Percentiles rank a stretch among this genome's conserved stretches.
These are phyloP conservation scores for Chlamydomonas sp. DNA, from an alignment of 139 green algal genomes.

Conservation along the genomic window DNA sequence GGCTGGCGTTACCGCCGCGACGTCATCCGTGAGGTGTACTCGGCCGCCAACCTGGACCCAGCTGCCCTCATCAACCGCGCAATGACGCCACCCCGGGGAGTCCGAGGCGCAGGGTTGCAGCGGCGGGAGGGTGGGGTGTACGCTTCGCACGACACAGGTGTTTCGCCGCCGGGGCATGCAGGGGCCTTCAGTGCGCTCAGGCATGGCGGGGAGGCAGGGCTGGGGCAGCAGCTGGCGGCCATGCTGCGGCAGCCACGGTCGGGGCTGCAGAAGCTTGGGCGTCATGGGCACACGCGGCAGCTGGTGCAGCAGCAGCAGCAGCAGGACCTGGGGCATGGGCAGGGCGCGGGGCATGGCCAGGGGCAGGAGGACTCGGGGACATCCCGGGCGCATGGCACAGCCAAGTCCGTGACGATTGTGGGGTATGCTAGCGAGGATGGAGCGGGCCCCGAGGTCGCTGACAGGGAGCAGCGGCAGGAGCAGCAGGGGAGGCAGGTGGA, in stretches of 20 bases:
- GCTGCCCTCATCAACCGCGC: background rate
- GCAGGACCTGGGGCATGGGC: background rate
- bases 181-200: background rate
- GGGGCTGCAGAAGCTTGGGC: background rate
- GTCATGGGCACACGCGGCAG: background rate
- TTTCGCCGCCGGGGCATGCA: background rate
- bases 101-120: background rate
- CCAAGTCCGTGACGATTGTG: too few relatives aligned
- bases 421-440: too few relatives aligned
- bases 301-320: background rate
- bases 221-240: background rate
- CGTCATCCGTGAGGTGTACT: background rate
- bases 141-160: too few relatives aligned
- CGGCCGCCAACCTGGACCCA: background rate
- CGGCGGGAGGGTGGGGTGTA: too few relatives aligned
- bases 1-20: background rate
- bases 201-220: background rate
- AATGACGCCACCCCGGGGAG: slow-evolving; percentile 10
- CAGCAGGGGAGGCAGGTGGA: too few relatives aligned
- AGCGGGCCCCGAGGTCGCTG: too few relatives aligned
- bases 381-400: too few relatives aligned
- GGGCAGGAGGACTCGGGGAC: too few relatives aligned
- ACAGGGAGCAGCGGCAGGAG: too few relatives aligned
- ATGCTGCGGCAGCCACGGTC: background rate
- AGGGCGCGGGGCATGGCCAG: background rate